Base-by-base conservation (phyloP, 2,329 filamentous ascomycete species). In the Lasiodiplodia sp. region DNA sequence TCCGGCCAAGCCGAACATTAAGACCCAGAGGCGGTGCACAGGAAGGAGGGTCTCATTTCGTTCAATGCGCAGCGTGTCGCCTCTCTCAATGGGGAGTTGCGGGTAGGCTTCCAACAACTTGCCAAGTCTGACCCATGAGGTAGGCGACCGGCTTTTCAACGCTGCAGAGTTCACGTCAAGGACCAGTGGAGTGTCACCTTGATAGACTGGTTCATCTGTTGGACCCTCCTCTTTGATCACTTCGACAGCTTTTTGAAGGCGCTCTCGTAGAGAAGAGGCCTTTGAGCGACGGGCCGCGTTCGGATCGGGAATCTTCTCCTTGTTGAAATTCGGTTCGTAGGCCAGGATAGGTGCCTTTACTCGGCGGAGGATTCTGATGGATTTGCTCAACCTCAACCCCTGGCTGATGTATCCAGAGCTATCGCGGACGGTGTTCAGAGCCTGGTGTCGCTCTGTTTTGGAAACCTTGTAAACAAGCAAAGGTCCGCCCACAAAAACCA, bases 401-500 rank as follows among this genome's bases (percentile, higher is more conserved):
- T 34, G 25, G 25, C 25, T 34, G 16, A 55, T 34, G 3, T 55
- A 55, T 34, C 52, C 52, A 34, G 23, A 28, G 25, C 52, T 55
- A 18, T 55, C 52, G 25, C 52, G 52, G 28, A 55, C 25, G 52
- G 16, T 34, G 28, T 10, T 31, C 18, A 55, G 28, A 18, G 28
- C 52, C 8, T 55, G 52, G 25, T 55, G 28, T 21, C 52, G 52
- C 18, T 55, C 52, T n/a, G 52, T 55, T n/a, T 55, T 55, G 8
- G 25, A 55, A 16, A 16, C 52, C 7, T 55, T 55, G 28, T 55
- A 55, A 55, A 34, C 18, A 14, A 55, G 52, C 12, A 55, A 10
- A 55, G 52, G 52, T 2, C 25, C 52, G 23, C 25, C 52, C 10
- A 55, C 52, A 11, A 1, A 5, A 10, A 55, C 28, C 10, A 55